Conservation (phyloP, 495 filamentous ascomycete species). For the Penicillium crystallinum region DNA sequence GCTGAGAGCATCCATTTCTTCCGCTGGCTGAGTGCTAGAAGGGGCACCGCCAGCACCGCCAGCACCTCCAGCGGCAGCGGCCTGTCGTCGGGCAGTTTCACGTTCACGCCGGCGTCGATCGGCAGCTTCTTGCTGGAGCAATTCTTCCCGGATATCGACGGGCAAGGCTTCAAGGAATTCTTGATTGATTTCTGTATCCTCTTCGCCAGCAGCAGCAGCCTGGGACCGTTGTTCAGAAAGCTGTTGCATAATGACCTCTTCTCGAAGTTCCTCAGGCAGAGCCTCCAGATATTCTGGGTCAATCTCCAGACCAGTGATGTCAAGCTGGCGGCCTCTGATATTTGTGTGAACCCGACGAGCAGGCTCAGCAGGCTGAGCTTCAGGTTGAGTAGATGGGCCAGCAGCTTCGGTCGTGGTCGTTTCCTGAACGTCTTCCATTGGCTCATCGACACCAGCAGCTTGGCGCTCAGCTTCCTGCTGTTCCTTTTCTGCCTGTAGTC, state of each 20-base stretch:
- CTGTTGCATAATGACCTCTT: slow-evolving; percentile 90
- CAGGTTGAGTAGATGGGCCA: slow-evolving; percentile 26
- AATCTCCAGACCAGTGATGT: slow-evolving; percentile 91
- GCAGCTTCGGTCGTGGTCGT: slow-evolving; percentile 34
- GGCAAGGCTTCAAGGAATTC: slow-evolving; percentile 95
- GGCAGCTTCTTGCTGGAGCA: slow-evolving; percentile 80
- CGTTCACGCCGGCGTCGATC: slow-evolving; percentile 88
- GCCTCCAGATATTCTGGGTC: slow-evolving; percentile 91
- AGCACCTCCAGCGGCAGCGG: slow-evolving; percentile 43
- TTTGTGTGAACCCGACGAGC: slow-evolving; percentile 63
- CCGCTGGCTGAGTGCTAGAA: slow-evolving; percentile 45
- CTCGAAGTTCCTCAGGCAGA: slow-evolving; percentile 87
- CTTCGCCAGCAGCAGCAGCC: slow-evolving; percentile 73
- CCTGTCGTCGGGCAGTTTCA: slow-evolving; percentile 63
- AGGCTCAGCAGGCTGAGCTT: slow-evolving; percentile 47
- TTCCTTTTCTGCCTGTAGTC: slow-evolving; percentile 39
- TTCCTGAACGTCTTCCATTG: slow-evolving; percentile 85
- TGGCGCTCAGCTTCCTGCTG: slow-evolving; percentile 44
- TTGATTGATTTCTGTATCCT: slow-evolving; percentile 80
- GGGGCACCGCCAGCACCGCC: slow-evolving; percentile 32
- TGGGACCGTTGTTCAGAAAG: slow-evolving; percentile 75
- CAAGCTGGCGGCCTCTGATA: slow-evolving; percentile 76
- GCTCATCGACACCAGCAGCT: slow-evolving; percentile 43
- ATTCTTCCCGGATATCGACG: slow-evolving; percentile 79
- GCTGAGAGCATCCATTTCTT: slow-evolving; percentile 89